Conservation (phyloP, 495 filamentous ascomycete species). For the Podospora bellae-mahoneyi region DNA sequence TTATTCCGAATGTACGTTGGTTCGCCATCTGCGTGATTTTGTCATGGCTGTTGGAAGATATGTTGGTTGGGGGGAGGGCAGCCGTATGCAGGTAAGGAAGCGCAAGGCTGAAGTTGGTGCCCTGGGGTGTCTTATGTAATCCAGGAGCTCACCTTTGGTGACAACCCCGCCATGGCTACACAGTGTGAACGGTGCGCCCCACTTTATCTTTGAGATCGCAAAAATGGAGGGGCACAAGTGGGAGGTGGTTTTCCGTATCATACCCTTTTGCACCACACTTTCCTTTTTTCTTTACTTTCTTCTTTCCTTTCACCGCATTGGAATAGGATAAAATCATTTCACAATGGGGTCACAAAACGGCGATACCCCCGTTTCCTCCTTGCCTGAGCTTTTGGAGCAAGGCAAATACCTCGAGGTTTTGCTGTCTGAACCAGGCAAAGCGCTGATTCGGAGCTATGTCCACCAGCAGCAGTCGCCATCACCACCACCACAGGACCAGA, state of each 20-base stretch:
- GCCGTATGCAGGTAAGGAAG: too few relatives aligned
- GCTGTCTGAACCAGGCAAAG: constrained; percentile 17
- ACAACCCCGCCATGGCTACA: not conserved
- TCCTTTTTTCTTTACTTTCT: not conserved
- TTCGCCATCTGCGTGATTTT: not conserved
- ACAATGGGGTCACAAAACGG: not conserved
- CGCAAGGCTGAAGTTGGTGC: not conserved
- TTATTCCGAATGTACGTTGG: not conserved
- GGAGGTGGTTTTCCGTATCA: not conserved
- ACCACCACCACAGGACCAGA: constrained; percentile 56
- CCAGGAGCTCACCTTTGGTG: not conserved
- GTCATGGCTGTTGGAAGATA: not conserved
- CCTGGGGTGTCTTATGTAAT: constrained; percentile 21
- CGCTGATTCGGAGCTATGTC: constrained; percentile 11
- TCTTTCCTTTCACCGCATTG: too few relatives aligned
- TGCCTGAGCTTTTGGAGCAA: constrained; percentile 12
- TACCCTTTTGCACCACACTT: not conserved
- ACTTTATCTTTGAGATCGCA: constrained; percentile 21
- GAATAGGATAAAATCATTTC: too few relatives aligned
- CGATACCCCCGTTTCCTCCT: not conserved
- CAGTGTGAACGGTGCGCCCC: constrained; percentile 21
- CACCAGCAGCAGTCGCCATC: constrained; percentile 30
- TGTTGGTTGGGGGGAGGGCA: too few relatives aligned
- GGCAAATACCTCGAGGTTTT: constrained; percentile 30
- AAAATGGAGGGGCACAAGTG: constrained; percentile 7